phyloP scores from a whole-genome alignment of 208 protist genomes.

The Trypanosoma avium region DNA sequence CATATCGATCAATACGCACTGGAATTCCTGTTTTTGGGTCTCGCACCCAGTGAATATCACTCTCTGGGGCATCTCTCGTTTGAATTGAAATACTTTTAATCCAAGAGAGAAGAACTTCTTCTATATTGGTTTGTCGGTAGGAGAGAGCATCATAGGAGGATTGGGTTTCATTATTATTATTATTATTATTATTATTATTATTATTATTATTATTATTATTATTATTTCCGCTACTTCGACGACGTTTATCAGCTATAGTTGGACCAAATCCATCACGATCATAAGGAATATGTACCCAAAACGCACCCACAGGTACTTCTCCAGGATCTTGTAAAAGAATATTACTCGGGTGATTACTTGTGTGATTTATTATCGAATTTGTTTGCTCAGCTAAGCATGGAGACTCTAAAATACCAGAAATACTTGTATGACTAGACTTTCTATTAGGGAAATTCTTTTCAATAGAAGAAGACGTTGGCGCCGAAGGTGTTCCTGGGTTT shows the following conservation, averaged over 20 bases:
- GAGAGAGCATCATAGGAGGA: not conserved
- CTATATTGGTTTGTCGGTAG: constrained; percentile 45
- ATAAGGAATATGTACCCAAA: constrained; percentile 61
- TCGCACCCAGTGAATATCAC: constrained; percentile 58
- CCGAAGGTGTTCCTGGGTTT: not conserved
- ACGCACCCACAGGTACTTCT: constrained; percentile 34
- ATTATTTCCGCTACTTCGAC: not conserved
- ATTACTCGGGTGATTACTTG: constrained; percentile 42
- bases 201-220: not conserved
- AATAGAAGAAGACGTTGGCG: not conserved
- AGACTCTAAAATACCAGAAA: not conserved
- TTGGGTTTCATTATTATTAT: too few species aligned
- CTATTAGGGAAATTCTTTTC: not conserved
- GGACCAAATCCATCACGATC: constrained; percentile 44
- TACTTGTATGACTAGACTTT: not conserved
- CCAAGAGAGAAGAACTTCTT: constrained; percentile 78
- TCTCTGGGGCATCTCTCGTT: constrained; percentile 50
- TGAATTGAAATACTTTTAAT: constrained; percentile 50
- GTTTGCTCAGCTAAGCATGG: not conserved
- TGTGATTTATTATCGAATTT: constrained; percentile 16
- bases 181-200: not conserved
- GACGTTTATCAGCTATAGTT: constrained; percentile 28
- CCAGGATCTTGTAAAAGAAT: constrained; percentile 34
- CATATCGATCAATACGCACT: constrained; percentile 63
- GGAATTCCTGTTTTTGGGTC: constrained; percentile 34